phyloP scores from a whole-genome alignment of 2,329 filamentous ascomycete genomes.

The Monosporascus sp. region DNA sequence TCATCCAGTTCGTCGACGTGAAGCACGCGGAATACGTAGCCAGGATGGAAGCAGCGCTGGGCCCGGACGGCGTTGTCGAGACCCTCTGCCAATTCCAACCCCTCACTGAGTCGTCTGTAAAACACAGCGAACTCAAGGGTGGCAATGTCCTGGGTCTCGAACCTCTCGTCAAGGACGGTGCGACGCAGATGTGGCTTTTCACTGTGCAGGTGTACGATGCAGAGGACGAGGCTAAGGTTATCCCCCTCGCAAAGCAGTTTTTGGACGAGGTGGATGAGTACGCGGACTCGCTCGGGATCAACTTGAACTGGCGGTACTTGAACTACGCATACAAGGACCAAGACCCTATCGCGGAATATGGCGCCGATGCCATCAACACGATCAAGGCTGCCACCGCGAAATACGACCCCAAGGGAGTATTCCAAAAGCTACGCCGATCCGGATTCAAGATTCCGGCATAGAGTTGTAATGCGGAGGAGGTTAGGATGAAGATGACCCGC shows the following conservation, averaged over 20 bases:
- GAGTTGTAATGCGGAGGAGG: too few relatives aligned
- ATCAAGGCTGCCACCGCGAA: constrained; percentile 15
- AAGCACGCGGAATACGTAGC: constrained; percentile 23
- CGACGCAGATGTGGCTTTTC: constrained; percentile 31
- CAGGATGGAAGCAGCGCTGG: constrained; percentile 21
- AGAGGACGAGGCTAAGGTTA: constrained; percentile 28
- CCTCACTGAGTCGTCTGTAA: constrained; percentile 23
- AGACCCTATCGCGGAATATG: constrained; percentile 29
- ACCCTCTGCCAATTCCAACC: constrained; percentile 29
- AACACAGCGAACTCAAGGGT: constrained; percentile 16
- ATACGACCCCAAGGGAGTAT: constrained; percentile 24
- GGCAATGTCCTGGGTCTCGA: constrained; percentile 30
- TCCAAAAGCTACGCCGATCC: constrained; percentile 20
- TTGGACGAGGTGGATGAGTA: constrained; percentile 7
- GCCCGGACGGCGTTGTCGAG: constrained; percentile 19
- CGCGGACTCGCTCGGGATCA: constrained; percentile 1
- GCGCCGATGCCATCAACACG: constrained; percentile 24
- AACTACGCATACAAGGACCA: constrained; percentile 36
- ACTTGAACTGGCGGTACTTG: constrained; percentile 25
- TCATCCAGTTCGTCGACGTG: constrained; percentile 27
- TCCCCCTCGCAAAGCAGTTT: constrained; percentile 21
- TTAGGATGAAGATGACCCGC: too few relatives aligned
- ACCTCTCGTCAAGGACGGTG: constrained; percentile 29
- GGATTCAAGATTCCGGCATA: constrained; percentile 15
- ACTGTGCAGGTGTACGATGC: constrained; percentile 35